Evolutionary conservation across 2,329 filamentous ascomycete species (phyloP), one percentile per base, ranked within the genome.

Genomic region (Cytospora schulzeri): DNA sequence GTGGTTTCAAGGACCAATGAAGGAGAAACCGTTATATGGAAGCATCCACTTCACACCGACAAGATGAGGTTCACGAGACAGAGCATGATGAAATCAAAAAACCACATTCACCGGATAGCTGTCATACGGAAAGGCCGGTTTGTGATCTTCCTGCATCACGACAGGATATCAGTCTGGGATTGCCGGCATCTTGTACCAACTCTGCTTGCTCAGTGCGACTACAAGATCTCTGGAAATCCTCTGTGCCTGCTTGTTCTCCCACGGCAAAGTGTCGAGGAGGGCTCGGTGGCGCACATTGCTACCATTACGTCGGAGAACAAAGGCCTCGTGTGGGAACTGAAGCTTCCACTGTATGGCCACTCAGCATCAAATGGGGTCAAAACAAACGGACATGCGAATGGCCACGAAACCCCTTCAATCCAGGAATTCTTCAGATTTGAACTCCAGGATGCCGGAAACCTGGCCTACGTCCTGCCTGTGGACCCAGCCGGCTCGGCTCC

Each of bases 11-110:
- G 92, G 59, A 96, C 93, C 0, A 83, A 87, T 65, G 82, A 88
- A 52, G 91, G 92, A 66, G 91, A 96, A 74, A 89, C 88, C 64
- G 88, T 94, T 68, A 85, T 97, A 3, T 97, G 93, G 93, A 87
- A 85, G 67, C 91, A 96, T 73, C 78, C 81, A 61, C 76, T 81
- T 29, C 78, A 79, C 50, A 78, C 80, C 58, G 76, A 73, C 55
- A 81, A 82, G 33, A 82, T 83, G 57, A 83, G 80, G 14, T 79
- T 95, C 12, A 78, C 84, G 50, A 85, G 88, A 7, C 87, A 91
- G 71, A 92, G 89, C 68, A 82, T 85, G 3, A 86, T 96, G 55
- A 82, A 84, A 3, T 85, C 88, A 45, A 80, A 82, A 26, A 86
- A 88, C 33, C 88, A 91, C 69, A 93, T 97, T 56, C 90, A 92